phyloP scores from a whole-genome alignment of 306 rosid species.

The Sophora flavescens region DNA sequence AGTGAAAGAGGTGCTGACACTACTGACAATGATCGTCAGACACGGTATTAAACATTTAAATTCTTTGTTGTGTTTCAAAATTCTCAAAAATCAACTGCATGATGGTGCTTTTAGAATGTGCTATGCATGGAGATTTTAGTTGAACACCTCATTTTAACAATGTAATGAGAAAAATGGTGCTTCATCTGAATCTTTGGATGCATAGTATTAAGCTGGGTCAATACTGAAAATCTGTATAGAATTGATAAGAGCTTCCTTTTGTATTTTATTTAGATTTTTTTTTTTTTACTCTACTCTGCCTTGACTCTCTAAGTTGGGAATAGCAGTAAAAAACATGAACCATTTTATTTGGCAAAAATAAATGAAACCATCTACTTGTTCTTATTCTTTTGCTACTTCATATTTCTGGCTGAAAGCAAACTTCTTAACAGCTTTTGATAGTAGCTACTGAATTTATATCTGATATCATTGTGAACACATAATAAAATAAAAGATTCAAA shows the following conservation, averaged over 20 bases:
- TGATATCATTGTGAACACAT: background rate
- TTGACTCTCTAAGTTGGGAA: conserved; percentile 10
- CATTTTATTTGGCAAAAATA: background rate
- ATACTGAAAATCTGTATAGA: conserved; percentile 16
- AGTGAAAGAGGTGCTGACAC: conserved; percentile 99
- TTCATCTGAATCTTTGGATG: background rate
- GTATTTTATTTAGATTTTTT: background rate
- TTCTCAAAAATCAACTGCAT: conserved; percentile 22
- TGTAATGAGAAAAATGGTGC: conserved; percentile 19
- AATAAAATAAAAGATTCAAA: background rate
- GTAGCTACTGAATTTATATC: background rate
- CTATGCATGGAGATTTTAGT: conserved; percentile 9
- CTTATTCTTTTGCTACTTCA: conserved; percentile 1
- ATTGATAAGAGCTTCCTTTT: background rate
- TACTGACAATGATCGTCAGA: conserved; percentile 98
- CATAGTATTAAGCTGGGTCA: conserved; percentile 14
- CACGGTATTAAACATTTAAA: conserved; percentile 64
- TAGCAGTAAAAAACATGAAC: conserved; percentile 1
- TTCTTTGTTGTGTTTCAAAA: conserved; percentile 17
- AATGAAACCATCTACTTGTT: conserved; percentile 29
- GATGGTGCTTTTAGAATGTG: conserved; percentile 22
- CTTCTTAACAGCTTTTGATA: background rate
- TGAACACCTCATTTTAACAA: conserved; percentile 10
- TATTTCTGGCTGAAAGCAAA: conserved; percentile 1
- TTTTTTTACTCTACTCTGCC: background rate